Percentiles rank a stretch among this genome's conserved stretches.
These are phyloP conservation scores for Verticillium dahliae DNA, from an alignment of 2,329 filamentous ascomycete species.

Conservation along the genomic window DNA sequence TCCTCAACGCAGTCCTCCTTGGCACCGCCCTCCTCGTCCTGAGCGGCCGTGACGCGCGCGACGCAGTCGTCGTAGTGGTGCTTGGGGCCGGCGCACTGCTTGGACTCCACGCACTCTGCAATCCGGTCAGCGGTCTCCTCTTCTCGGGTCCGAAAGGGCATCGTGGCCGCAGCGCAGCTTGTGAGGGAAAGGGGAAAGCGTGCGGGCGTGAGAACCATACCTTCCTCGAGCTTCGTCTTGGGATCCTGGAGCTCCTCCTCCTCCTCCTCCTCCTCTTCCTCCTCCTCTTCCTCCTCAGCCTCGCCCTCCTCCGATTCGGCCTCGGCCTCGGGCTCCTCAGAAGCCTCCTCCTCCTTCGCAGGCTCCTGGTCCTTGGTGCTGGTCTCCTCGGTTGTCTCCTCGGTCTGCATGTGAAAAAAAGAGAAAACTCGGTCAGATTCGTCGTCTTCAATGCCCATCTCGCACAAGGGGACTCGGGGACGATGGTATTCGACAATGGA, in stretches of 20 bases:
- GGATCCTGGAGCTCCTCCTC: conserved; percentile 78
- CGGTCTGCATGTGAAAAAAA: conserved; percentile 19
- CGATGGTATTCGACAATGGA: neutral
- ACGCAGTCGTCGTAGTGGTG: conserved; percentile 99
- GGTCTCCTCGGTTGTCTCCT: conserved; percentile 37
- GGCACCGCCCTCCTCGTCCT: conserved; percentile 63
- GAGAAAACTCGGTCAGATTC: neutral
- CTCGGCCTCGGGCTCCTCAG: conserved; percentile 39
- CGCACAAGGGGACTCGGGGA: neutral
- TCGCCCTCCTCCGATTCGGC: conserved; percentile 49
- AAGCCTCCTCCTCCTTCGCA: conserved; percentile 34
- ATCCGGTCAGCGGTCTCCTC: neutral
- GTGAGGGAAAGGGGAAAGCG: neutral
- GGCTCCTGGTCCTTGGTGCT: conserved; percentile 43
- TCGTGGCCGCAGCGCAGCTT: neutral
- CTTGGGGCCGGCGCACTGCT: conserved; percentile 80
- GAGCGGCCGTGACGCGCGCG: conserved; percentile 70
- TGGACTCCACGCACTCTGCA: conserved; percentile 82
- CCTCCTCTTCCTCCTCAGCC: conserved; percentile 62
- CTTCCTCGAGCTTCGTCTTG: conserved; percentile 85
- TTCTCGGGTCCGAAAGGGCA: neutral
- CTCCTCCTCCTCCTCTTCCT: conserved; percentile 76
- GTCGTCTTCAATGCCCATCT: neutral
- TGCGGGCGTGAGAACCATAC: conserved; percentile 45
- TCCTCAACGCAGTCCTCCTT: conserved; percentile 98